Base-by-base conservation (phyloP, 2,329 filamentous ascomycete genomes). In the Alternaria solani region DNA sequence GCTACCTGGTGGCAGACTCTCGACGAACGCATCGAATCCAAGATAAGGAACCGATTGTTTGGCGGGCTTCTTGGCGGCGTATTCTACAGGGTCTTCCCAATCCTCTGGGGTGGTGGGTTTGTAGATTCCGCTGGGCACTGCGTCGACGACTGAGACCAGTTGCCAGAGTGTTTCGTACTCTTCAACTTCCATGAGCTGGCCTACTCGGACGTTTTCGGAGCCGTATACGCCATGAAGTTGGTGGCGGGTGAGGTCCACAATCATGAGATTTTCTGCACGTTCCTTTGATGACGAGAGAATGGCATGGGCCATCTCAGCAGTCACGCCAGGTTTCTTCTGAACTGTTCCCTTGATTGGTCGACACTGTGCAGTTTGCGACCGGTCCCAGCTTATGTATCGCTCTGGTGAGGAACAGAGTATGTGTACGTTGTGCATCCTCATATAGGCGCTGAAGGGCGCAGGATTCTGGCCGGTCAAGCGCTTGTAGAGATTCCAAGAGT, bases 341-440 rank as follows among this genome's bases (percentile, higher is more conserved):
- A 97, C 93, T 0, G 94, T 98, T 48, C 94, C 94, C 81, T 98
- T 98, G 88, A 98, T 98, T 0, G 94, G 94, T 7, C 94, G 88
- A 85, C 97, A 95, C 62, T 91, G 88, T 75, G 89, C 92, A 42
- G 82, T 78, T 0, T 90, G 89, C 1, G 73, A 66, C 41, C 85
- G 81, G 41, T 84, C 82, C 87, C 88, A 91, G 56, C 87, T 87
- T 16, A 98, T 86, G 74, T 97, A 98, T 3, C 94, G 91, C 79
- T 98, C 94, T 0, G 94, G 94, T 4, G 92, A 96, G 70, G 90
- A 91, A 77, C 91, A 91, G 44, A 96, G 83, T 30, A 98, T 84
- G 1, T 92, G 93, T 4, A 82, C 66, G 28, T 77, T 79, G 49
- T 74, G 69, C 16, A 97, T 85, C 11, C 87, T 88, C 57, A 96